Conservation (phyloP, 257 asterid species). For the Cinchona pubescens region DNA sequence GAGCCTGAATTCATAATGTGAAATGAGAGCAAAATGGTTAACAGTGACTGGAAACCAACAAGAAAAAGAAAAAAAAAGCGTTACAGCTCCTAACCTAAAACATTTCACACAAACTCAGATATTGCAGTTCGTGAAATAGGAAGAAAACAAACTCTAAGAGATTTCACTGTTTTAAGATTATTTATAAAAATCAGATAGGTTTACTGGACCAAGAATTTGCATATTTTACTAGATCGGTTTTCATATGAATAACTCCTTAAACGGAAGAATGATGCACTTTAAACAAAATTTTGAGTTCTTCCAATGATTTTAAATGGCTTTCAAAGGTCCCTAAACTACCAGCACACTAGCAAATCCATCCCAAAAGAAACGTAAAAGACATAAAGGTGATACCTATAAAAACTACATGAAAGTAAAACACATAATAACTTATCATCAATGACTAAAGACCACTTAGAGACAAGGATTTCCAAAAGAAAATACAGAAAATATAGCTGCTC, state of each 20-base stretch:
- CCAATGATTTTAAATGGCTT: neutral
- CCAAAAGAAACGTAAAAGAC: neutral
- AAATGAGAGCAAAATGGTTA: neutral
- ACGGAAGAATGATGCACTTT: neutral
- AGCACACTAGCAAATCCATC: neutral
- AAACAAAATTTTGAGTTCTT: neutral
- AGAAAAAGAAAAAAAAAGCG: neutral
- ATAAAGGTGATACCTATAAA: neutral
- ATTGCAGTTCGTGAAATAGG: slow-evolving; percentile 2
- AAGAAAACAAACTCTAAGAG: neutral
- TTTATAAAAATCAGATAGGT: neutral
- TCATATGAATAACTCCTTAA: neutral
- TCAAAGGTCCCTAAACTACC: neutral
- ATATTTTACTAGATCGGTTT: neutral
- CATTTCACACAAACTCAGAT: neutral
- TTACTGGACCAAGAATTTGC: neutral
- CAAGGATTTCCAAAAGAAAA: slow-evolving; percentile 13
- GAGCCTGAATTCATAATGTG: slow-evolving; percentile 46
- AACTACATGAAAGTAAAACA: neutral
- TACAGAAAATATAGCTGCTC: slow-evolving; percentile 34
- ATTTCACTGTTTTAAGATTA: neutral
- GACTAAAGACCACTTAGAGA: slow-evolving; percentile 8
- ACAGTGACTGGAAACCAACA: neutral
- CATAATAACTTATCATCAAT: neutral
- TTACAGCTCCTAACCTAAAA: neutral